Evolutionary conservation across 768 basidiomycete species (phyloP), one percentile per base, ranked within the genome.

Genomic region (Podaxis sp.): DNA sequence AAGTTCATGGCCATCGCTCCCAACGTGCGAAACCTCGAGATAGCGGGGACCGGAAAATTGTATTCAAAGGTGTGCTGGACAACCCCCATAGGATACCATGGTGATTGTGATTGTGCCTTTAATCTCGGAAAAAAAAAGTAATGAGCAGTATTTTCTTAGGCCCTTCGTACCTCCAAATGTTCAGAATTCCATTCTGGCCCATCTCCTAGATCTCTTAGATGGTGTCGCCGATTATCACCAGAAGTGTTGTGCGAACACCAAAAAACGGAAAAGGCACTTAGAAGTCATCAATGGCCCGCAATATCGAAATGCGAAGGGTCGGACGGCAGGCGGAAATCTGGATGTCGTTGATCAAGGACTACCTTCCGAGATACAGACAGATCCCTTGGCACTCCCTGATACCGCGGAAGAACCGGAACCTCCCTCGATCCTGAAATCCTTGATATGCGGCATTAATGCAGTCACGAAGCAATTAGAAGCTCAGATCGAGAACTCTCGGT

Each of bases 401-500:
- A 22, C 40, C 15, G 46, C 30, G 22, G 57, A 36, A 40, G 53
- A 20, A 17, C 33, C 59, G 10, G 65, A 66, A 54, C 64, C 65
- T 10, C 86, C 86, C 2, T 41, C 66, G 3, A 70, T 87, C 36
- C 71, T 85, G 22, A 66, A 75, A 10, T 83, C 88, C 70, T 63
- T 89, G 37, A 71, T 78, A 10, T 69, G 87, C 52, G 93, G 93
- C n/a, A 88, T 95, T 64, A 95, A 95, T 68, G 78, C 85, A 68
- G 89, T 95, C 13, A 93, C 93, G 0, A 88, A 84, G 71, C 77
- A 79, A 30, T 78, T 96, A 12, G 93, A 96, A 72, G 66, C 53
- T 1, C 85, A 90, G 67, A 75, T 84, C 15, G 73, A 71, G 24
- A 28, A 50, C 40, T 56, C 33, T 38, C 44, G 44, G 12, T 6